Base-by-base conservation (phyloP, 257 asterid genomes). In the Salvia rosmarinus region DNA sequence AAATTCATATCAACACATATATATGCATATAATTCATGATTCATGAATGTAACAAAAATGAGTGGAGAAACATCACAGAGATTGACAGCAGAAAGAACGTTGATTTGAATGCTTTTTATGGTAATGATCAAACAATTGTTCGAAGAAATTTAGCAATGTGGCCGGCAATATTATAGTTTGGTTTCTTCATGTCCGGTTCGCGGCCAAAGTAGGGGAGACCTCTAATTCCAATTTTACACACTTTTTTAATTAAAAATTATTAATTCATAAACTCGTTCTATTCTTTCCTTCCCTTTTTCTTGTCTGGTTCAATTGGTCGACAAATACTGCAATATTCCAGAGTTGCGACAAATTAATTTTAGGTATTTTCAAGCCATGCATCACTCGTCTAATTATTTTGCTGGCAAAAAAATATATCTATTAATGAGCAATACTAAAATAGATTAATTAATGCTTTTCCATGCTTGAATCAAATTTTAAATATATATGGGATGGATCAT, bases 101-200 rank as follows among this genome's bases (percentile, higher is more conserved):
- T 40, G 52, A 44, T 63, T 68, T 46, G 52, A 61, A 68, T 62
- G 72, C 59, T 70, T 79, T 79, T 49, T 43, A 43, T 47, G 16
- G 54, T 37, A 47, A 74, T 63, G 64, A 72, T 52, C 4, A 43
- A 74, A 32, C n/a, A 19, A 70, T 44, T 77, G 72, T 70, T 32
- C 62, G 67, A 67, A 63, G 43, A 61, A 52, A 43, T 21, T 57
- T 55, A 64, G 46, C 71, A 51, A 72, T 78, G 79, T 79, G 84
- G 82, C 82, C 82, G 70, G 84, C 82, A 77, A 37, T 59, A 70
- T 43, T 73, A 77, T 77, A 79, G 74, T 25, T 73, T 56, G 8
- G 71, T 67, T 47, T 73, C 74, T 68, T 62, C 32, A 28, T 80
- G 83, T 76, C 80, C 72, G 69, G 61, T 79, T 73, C 50, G 63